These are phyloP conservation scores for Lentinula boryana DNA, from an alignment of 768 basidiomycete genomes.

Conservation along the genomic window DNA sequence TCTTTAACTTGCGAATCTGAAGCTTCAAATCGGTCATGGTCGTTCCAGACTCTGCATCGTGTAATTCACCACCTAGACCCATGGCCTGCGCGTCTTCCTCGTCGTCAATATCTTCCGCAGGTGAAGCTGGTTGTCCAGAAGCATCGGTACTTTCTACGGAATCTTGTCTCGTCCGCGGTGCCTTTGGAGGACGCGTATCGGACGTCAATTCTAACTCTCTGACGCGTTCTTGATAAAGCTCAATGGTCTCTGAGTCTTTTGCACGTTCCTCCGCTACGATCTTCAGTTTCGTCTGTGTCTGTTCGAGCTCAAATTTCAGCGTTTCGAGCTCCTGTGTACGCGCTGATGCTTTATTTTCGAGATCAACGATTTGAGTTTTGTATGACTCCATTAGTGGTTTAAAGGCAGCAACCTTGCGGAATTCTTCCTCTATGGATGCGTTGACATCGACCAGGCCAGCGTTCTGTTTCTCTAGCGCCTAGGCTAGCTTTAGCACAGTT, in stretches of 20 bases:
- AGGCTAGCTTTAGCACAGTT: neutral
- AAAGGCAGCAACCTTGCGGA: slow-evolving; percentile 78
- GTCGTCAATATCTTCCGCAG: slow-evolving; percentile 26
- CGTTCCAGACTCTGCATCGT: slow-evolving; percentile 75
- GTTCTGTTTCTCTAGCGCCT: slow-evolving; percentile 92
- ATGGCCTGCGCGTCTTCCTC: slow-evolving; percentile 41
- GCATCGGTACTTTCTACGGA: slow-evolving; percentile 12
- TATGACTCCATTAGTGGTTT: slow-evolving; percentile 91
- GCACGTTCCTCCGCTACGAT: slow-evolving; percentile 63
- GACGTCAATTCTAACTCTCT: slow-evolving; percentile 78
- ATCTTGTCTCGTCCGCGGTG: slow-evolving; percentile 10
- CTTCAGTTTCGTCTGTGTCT: slow-evolving; percentile 62
- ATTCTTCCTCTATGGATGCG: slow-evolving; percentile 88
- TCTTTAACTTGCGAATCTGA: slow-evolving; percentile 72
- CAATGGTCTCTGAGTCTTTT: slow-evolving; percentile 79
- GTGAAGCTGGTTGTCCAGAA: slow-evolving; percentile 38
- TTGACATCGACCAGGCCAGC: slow-evolving; percentile 88
- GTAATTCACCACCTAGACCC: slow-evolving; percentile 81
- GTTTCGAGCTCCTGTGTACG: slow-evolving; percentile 69
- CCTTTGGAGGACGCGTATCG: slow-evolving; percentile 1
- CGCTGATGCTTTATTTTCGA: slow-evolving; percentile 66
- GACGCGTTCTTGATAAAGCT: slow-evolving; percentile 86
- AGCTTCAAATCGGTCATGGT: slow-evolving; percentile 92
- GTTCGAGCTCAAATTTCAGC: slow-evolving; percentile 72
- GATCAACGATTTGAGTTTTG: slow-evolving; percentile 76